Conservation (phyloP, 202 grass and related monocot genomes). For the Setaria italica region DNA sequence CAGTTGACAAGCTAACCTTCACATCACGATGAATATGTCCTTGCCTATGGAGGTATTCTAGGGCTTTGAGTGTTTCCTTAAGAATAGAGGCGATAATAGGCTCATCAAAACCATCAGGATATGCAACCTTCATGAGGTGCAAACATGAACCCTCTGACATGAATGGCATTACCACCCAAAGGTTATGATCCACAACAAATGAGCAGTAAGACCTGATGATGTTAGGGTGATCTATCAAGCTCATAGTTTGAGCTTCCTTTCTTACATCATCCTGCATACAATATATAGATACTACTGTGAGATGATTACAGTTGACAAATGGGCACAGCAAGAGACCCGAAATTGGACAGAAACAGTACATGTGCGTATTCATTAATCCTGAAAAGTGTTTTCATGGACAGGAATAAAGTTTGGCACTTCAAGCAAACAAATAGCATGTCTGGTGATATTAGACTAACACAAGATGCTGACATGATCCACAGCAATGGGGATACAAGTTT, state of each 20-base stretch:
- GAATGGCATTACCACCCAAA: slow-evolving; percentile 99
- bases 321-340: neutral
- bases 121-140: slow-evolving; percentile 96
- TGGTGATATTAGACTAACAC: neutral
- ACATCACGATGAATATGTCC: slow-evolving; percentile 97
- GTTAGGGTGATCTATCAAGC: slow-evolving; percentile 94
- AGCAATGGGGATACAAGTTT: neutral
- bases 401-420: slow-evolving; percentile 2
- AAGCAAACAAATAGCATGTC: neutral
- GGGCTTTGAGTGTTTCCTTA: slow-evolving; percentile 96
- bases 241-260: slow-evolving; percentile 95
- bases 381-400: neutral
- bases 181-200: slow-evolving; percentile 77
- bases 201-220: slow-evolving; percentile 91
- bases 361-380: neutral
- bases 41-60: slow-evolving; percentile 97
- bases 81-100: slow-evolving; percentile 86
- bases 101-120: slow-evolving; percentile 94
- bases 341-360: neutral
- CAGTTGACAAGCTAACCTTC: slow-evolving; percentile 62
- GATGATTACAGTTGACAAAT: slow-evolving; percentile 12
- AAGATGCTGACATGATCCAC: neutral
- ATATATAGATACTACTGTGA: slow-evolving; percentile 32
- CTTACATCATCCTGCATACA: slow-evolving; percentile 74
- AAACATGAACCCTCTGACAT: slow-evolving; percentile 95